A percentile compares a stretch with the other conserved stretches of the same genome.
Conservation (phyloP, 2,329 filamentous ascomycete species). For the Zymoseptoria tritici region DNA sequence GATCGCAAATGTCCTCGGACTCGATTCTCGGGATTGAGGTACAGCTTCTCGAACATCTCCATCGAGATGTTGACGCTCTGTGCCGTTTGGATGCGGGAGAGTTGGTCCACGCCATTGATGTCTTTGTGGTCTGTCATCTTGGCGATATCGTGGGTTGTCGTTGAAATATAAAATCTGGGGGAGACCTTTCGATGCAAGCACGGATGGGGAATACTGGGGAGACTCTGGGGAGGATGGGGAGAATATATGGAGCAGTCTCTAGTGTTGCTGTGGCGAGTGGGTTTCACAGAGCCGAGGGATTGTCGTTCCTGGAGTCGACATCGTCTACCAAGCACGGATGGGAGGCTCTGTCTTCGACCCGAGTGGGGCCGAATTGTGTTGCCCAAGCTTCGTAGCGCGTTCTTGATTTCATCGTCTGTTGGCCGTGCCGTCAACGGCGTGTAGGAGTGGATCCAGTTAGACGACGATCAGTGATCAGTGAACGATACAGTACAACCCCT, state of each 20-base stretch:
- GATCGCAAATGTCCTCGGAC: conserved; percentile 15
- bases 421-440: neutral
- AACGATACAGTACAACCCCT: no score
- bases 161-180: neutral
- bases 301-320: neutral
- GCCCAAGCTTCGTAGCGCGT: neutral
- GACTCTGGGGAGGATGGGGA: neutral
- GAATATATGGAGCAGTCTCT: neutral
- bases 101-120: neutral
- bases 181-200: neutral
- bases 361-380: neutral
- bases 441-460: neutral
- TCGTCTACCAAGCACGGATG: neutral
- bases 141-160: neutral
- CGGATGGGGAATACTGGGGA: neutral
- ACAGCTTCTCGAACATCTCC: conserved; percentile 19
- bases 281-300: neutral
- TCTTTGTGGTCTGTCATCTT: neutral
- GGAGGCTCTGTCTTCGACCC: neutral
- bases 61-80: neutral
- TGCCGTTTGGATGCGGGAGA: neutral
- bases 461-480: neutral
- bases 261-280: neutral
- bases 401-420: neutral
- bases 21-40: conserved; percentile 12